Evolutionary conservation across 441 rosid genomes (phyloP), one percentile per base, ranked within the genome.

Genomic region (Populus hybrid): DNA sequence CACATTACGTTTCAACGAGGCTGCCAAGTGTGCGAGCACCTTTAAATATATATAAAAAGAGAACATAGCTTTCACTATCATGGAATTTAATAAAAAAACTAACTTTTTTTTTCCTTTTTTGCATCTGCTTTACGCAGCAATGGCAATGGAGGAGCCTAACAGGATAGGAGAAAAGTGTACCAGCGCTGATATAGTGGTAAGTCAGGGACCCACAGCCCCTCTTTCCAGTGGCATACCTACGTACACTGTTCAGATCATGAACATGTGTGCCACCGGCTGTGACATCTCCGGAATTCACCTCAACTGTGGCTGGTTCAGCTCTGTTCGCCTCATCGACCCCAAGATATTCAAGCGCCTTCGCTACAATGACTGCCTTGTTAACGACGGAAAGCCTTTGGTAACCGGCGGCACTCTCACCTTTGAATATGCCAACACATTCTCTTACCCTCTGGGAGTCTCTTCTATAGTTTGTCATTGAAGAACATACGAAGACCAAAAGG

Each of bases 271-370:
- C 67, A 84, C 91, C 5, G 99, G 98, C 16, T 91, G 97, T 78
- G 83, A 83, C 64, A 93, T 95, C 71, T 83, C 92, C 2, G 72
- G 84, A n/a, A 91, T 95, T 38, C 99, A 93, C 83, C 74, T 95
- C 42, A 79, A 35, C 69, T 95, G 99, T 70, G 98, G 98, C 68
- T 92, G 97, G 99, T 95, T 95, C 77, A 95, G 98, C 82, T 93
- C 98, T 2, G 93, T 86, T 21, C 90, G 82, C 8, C 85, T 88
- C 80, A 75, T 94, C 53, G 92, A 94, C 84, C 99, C 98, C 21
- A 90, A 82, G 79, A 78, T 88, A 26, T 93, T 95, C 90, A 92
- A 86, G 83, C 95, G 99, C 34, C 83, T 95, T 18, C 75, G 84
- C 81, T 93, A 89, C 85, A 82, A 95, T 38, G 99, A 95, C 78